phyloP scores from a whole-genome alignment of 1,284 basidiomycete genomes.

The Leccinum olivaceoglutinosum region DNA sequence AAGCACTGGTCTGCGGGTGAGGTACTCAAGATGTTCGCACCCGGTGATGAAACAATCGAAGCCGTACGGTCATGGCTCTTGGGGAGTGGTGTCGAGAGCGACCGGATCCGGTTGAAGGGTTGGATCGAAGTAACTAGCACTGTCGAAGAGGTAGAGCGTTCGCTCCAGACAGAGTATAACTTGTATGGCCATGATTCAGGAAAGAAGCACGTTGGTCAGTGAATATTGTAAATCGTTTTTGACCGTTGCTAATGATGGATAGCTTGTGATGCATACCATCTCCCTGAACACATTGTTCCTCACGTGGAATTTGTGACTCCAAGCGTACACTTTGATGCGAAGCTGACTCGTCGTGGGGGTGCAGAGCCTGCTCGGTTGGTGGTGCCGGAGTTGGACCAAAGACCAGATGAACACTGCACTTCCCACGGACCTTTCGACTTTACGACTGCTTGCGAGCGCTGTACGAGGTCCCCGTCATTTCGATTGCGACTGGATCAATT shows the following conservation, averaged over 20 bases:
- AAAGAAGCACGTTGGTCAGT: constrained; percentile 35
- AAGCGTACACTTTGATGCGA: constrained; percentile 24
- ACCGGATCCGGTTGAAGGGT: constrained; percentile 32
- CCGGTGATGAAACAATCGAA: constrained; percentile 25
- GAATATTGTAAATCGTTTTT: constrained; percentile 6
- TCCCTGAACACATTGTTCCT: constrained; percentile 22
- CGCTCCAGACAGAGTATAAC: constrained; percentile 22
- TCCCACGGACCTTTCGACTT: constrained; percentile 23
- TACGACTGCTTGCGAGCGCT: constrained; percentile 33
- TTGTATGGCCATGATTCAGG: constrained; percentile 36
- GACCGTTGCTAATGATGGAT: background rate
- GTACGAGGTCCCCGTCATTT: constrained; percentile 30
- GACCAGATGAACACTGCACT: constrained; percentile 5
- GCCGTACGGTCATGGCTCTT: constrained; percentile 37
- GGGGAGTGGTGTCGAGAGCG: constrained; percentile 29
- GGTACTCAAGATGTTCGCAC: constrained; percentile 34
- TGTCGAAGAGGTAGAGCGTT: constrained; percentile 35
- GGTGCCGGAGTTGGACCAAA: constrained; percentile 18
- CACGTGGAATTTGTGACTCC: constrained; percentile 30
- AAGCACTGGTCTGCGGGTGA: constrained; percentile 38
- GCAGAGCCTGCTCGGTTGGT: constrained; percentile 4
- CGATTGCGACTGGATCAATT: constrained; percentile 22
- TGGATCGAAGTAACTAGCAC: constrained; percentile 40
- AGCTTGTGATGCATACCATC: constrained; percentile 27
- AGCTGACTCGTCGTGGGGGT: constrained; percentile 14